phyloP scores from a whole-genome alignment of 768 basidiomycete genomes.

The Tylopilus rubrobrunneus region DNA sequence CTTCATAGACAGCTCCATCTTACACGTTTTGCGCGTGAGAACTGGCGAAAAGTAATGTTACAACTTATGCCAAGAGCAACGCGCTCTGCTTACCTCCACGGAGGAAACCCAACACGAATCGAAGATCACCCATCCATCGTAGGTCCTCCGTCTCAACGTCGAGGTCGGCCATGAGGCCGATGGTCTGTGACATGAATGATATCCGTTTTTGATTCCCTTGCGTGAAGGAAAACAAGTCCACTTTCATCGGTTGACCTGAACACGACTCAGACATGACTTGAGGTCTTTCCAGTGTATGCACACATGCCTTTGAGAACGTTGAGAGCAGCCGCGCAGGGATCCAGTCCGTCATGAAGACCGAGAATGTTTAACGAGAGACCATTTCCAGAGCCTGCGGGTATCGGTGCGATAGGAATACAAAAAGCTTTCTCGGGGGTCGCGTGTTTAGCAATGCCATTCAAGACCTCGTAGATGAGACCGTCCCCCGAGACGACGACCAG shows the following conservation, averaged over 20 bases:
- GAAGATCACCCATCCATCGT: conserved; percentile 81
- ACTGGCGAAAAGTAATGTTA: conserved; percentile 37
- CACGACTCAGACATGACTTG: neutral
- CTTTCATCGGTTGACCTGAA: conserved; percentile 65
- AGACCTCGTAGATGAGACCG: conserved; percentile 75
- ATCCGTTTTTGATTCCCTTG: conserved; percentile 60
- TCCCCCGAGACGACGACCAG: conserved; percentile 79
- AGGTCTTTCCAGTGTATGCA: neutral
- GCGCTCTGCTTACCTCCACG: conserved; percentile 50
- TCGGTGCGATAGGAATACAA: conserved; percentile 64
- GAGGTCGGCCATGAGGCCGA: conserved; percentile 83
- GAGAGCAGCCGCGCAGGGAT: conserved; percentile 67
- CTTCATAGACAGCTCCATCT: conserved; percentile 67
- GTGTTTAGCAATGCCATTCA: conserved; percentile 79
- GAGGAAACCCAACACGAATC: conserved; percentile 72
- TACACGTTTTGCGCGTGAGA: conserved; percentile 57
- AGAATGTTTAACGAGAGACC: conserved; percentile 70
- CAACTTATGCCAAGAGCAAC: neutral
- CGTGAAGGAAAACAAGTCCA: conserved; percentile 74
- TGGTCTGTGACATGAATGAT: conserved; percentile 80
- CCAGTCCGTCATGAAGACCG: conserved; percentile 64
- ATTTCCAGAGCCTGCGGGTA: conserved; percentile 84
- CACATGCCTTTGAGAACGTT: conserved; percentile 71
- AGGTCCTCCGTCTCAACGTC: conserved; percentile 82
- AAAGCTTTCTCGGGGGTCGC: conserved; percentile 57